Percentiles rank a stretch among this genome's conserved stretches.
Conservation (phyloP, 352 stramenopile species). For the Phytophthora syringae region DNA sequence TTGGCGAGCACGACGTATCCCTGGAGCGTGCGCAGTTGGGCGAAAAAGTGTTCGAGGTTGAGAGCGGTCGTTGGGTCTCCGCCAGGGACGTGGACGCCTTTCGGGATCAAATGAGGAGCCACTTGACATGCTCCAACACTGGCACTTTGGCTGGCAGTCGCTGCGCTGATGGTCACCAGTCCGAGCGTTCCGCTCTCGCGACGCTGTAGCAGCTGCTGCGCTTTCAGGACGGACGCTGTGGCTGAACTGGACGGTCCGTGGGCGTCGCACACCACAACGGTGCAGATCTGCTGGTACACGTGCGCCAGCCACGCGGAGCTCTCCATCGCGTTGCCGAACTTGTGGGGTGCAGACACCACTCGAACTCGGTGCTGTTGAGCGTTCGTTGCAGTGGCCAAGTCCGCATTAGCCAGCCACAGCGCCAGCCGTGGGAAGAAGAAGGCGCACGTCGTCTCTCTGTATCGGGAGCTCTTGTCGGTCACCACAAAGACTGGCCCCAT, state of each 20-base stretch:
- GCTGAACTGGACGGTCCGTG: constrained; percentile 15
- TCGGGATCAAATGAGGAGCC: constrained; percentile 46
- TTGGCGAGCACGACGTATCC: constrained; percentile 46
- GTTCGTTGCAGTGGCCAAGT: constrained; percentile 5
- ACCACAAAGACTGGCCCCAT: constrained; percentile 63
- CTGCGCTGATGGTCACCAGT: constrained; percentile 52
- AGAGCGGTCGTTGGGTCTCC: constrained; percentile 14
- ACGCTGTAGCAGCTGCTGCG: too few relatives aligned
- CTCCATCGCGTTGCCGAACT: constrained; percentile 47
- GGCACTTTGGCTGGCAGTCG: constrained; percentile 29
- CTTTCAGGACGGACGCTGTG: too few relatives aligned
- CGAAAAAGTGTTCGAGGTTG: constrained; percentile 71
- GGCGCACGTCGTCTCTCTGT: constrained; percentile 52
- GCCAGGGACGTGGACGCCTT: constrained; percentile 46
- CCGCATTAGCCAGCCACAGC: constrained; percentile 41
- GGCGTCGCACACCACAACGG: constrained; percentile 28
- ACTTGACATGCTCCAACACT: constrained; percentile 47
- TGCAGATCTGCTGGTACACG: constrained; percentile 53
- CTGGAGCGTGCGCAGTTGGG: constrained; percentile 61
- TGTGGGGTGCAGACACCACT: constrained; percentile 48
- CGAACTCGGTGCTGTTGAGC: constrained; percentile 33
- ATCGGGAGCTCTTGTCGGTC: constrained; percentile 51
- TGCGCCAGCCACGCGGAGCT: constrained; percentile 47
- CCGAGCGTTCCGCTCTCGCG: constrained; percentile 44
- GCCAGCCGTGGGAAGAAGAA: constrained; percentile 63